These are phyloP conservation scores for Calocybe gangraenosa DNA, from an alignment of 768 basidiomycete species.

Conservation along the genomic window DNA sequence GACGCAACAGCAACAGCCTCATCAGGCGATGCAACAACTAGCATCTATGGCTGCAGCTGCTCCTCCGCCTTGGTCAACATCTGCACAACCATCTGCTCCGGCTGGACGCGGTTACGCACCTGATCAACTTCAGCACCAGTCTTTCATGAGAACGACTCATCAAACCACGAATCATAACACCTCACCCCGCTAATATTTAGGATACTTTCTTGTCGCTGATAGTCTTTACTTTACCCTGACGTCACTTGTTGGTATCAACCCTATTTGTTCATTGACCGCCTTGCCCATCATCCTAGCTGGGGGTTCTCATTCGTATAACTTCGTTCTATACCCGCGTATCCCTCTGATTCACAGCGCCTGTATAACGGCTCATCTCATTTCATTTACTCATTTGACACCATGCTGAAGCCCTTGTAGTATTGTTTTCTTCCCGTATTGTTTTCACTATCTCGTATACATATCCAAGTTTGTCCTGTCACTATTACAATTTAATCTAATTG, in stretches of 20 bases:
- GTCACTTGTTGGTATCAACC: not conserved
- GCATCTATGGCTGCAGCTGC: slow-evolving; percentile 19
- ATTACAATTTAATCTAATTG: slow-evolving; percentile 15
- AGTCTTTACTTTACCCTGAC: slow-evolving; percentile 7
- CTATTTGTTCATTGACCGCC: slow-evolving; percentile 1
- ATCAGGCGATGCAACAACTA: slow-evolving; percentile 12
- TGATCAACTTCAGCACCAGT: slow-evolving; percentile 33
- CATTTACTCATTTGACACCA: not conserved
- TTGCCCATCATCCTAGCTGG: not conserved
- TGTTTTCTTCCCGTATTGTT: slow-evolving; percentile 1
- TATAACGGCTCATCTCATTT: slow-evolving; percentile 13
- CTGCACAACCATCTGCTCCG: slow-evolving; percentile 14
- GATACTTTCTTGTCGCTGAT: slow-evolving; percentile 15
- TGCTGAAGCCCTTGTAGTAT: slow-evolving; percentile 11
- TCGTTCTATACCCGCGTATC: not conserved
- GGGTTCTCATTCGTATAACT: no score
- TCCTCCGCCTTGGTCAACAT: slow-evolving; percentile 25
- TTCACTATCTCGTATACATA: slow-evolving; percentile 9
- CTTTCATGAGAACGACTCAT: slow-evolving; percentile 31
- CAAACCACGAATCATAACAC: slow-evolving; percentile 20
- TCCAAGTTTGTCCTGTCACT: slow-evolving; percentile 9
- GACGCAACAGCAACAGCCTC: slow-evolving; percentile 16
- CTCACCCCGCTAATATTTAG: slow-evolving; percentile 20
- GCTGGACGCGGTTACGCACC: slow-evolving; percentile 23
- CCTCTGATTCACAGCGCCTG: slow-evolving; percentile 9